Evolutionary conservation across 2,329 filamentous ascomycete genomes (phyloP).

Genomic region (Conoideocrella luteorostrata): DNA sequence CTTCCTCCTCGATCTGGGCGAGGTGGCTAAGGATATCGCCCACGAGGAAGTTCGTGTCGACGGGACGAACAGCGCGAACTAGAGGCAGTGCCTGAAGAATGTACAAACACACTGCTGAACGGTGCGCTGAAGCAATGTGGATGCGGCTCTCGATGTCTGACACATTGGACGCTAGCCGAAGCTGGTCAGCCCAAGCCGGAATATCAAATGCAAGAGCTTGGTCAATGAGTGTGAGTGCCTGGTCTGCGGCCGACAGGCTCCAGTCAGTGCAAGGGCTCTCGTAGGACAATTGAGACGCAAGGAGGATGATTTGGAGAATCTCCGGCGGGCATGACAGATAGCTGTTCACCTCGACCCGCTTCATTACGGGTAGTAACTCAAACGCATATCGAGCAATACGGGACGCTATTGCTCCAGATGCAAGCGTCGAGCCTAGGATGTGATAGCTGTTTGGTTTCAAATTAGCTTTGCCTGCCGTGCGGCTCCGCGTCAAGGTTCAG

Average conservation of each 20-base stretch:
- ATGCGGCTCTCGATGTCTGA: constrained; percentile 35
- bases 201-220: constrained; percentile 37
- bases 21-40: constrained; percentile 45
- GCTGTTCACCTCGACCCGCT: constrained; percentile 34
- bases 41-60: constrained; percentile 39
- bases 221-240: constrained; percentile 32
- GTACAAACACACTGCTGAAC: constrained; percentile 41
- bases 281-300: constrained; percentile 37
- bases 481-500: too few relatives aligned
- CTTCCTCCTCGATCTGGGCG: constrained; percentile 38
- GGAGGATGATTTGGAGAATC: constrained; percentile 39
- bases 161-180: constrained; percentile 28
- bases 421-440: constrained; percentile 32
- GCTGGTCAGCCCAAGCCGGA: constrained; percentile 32
- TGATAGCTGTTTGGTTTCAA: constrained; percentile 29
- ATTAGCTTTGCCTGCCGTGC: too few relatives aligned
- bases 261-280: constrained; percentile 25
- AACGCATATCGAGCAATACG: constrained; percentile 33
- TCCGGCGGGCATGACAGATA: constrained; percentile 36
- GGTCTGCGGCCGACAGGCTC: constrained; percentile 26
- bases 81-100: constrained; percentile 37
- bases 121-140: constrained; percentile 39
- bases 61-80: constrained; percentile 26
- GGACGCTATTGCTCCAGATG: constrained; percentile 29
- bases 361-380: constrained; percentile 32